Base-by-base conservation (phyloP, 805 yeast genomes). In the Yarrowia phangngaensis region DNA sequence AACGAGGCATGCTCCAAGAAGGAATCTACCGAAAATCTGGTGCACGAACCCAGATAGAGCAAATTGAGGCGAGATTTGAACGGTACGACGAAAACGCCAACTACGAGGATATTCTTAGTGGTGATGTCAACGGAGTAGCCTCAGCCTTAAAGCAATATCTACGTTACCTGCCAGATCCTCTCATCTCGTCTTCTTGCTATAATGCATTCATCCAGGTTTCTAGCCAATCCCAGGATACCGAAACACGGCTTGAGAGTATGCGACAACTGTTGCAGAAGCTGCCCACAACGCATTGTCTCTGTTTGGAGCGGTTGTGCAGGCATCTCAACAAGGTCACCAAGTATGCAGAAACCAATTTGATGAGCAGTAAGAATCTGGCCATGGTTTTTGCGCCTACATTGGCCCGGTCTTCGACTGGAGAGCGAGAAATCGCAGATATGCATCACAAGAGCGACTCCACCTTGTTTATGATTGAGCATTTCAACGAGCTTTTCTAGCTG, bases 321-420 rank as follows among this genome's bases (percentile, higher is more conserved):
- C 98, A 92, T 69, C 69, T 92, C 55, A 65, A 71, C 35, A 65
- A 69, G 50, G 81, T 92, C 23, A 76, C 78, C 29, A 63, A 68
- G 20, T 70, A 72, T 60, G 70, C 77, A 34, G 64, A 64, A 9
- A 60, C 65, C 33, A 92, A 89, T 62, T 73, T 89, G 63, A 92
- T 92, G 98, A 84, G 76, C 31, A 70, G 75, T 57, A 80, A 80
- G 64, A 88, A 92, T 59, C 66, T 92, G 47, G 81, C 95, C 0
- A 86, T 92, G 33, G 96, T 90, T 6, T 92, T 92, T 71, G 95
- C 96, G 1, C 97, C 98, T 3, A 87, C 96, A 6, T 67, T 92
- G 33, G 82, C 88, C 0, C 73, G 95, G 38, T 95, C 87, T 58
- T 68, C 73, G 52, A 73, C 79, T 30, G 89, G 95, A 6, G 87